Base-by-base conservation (phyloP, 176 grass and related monocot genomes). In the Eleusine indica region DNA sequence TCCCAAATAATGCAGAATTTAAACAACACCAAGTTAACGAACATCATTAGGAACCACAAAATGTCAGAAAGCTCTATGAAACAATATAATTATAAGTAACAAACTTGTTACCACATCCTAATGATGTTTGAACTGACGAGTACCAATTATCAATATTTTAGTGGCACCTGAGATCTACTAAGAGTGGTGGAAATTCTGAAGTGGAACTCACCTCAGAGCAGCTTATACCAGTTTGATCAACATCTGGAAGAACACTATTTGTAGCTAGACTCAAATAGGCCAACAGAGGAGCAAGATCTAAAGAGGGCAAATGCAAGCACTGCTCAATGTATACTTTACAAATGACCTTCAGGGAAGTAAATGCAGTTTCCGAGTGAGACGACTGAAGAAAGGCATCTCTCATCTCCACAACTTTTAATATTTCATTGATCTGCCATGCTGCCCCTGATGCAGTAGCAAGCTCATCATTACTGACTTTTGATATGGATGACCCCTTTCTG, bases 361-460 rank as follows among this genome's bases (percentile, higher is more conserved):
- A 92, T 84, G 73, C 76, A 73, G 75, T 71, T 15, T 86, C 87
- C 63, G 89, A 88, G 81, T 88, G 78, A 41, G 87, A 81, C 81
- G 93, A 98, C 73, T 92, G 82, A 48, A 98, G 73, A 88, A 93
- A 84, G 25, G 71, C 74, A 70, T 82, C 78, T 84, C 84, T 86
- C 64, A 77, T 87, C n/a, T 90, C 81, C 68, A 96, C 85, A 64
- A 47, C 75, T 62, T 83, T 84, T 68, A 94, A 74, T 77, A 98
- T 82, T 32, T 90, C 74, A 86, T 89, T 94, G 58, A 98, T 84
- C 80, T 98, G 96, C 91, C 93, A 98, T 56, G 96, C 83, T 83
- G 86, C 81, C 42, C 87, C 87, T 3, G 77, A 83, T 83, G 86
- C 87, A 89, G 80, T 67, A 81, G 53, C 83, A 91, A 91, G 76